A percentile compares a stretch with the other conserved stretches of the same genome.
Evolutionary conservation across 371 early-diverging fungal genomes (phyloP).

Genomic region (Mortierella sp.): DNA sequence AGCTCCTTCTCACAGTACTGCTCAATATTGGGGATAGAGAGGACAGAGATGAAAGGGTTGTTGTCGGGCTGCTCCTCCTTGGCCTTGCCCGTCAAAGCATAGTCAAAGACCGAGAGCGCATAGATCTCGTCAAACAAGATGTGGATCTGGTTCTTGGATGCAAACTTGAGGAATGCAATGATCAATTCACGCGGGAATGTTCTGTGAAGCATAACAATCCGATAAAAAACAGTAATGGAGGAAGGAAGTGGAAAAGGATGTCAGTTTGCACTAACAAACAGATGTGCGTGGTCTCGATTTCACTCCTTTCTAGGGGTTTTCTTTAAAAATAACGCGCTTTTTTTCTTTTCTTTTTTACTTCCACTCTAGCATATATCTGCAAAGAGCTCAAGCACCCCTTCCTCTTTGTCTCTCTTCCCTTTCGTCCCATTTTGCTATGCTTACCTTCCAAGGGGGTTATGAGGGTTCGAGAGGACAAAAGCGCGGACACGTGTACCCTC

Average conservation of each 20-base stretch:
- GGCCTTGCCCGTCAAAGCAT: constrained; percentile 41
- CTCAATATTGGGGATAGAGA: constrained; percentile 67
- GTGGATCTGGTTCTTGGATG: constrained; percentile 74
- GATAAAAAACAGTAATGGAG: not conserved
- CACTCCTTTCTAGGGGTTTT: no score
- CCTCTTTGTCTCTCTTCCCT: not conserved
- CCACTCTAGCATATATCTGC: not conserved
- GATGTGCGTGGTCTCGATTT: no score
- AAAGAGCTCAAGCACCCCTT: not conserved
- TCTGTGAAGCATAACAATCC: constrained; percentile 24
- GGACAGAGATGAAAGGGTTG: constrained; percentile 68
- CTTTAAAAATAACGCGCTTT: no score
- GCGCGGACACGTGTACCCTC: constrained; percentile 65
- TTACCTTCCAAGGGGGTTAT: constrained; percentile 75
- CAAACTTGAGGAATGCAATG: constrained; percentile 71
- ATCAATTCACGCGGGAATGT: constrained; percentile 69
- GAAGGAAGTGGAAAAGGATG: not conserved
- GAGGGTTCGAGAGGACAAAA: constrained; percentile 78
- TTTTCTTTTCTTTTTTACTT: not conserved
- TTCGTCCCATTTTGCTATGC: not conserved
- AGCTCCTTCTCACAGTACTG: constrained; percentile 72
- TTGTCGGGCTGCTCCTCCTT: constrained; percentile 39
- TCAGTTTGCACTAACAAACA: not conserved
- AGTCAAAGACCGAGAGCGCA: constrained; percentile 76
- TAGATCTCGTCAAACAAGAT: constrained; percentile 89